Base-by-base conservation (phyloP, 768 basidiomycete species). In the Lactarius vividus region DNA sequence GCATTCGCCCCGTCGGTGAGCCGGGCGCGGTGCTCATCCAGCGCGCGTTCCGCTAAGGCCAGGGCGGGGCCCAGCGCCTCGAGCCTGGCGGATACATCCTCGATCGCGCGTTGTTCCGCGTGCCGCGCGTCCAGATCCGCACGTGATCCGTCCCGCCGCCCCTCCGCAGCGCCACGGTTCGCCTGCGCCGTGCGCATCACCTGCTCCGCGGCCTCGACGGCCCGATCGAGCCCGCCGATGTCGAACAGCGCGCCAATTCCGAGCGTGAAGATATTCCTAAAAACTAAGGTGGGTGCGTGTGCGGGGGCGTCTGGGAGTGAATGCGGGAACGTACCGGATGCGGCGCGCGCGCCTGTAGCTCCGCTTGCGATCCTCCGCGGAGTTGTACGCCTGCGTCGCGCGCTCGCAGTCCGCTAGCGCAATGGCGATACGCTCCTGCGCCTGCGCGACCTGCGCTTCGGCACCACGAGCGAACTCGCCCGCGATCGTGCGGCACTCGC, bases 231-330 rank as follows among this genome's bases (percentile, higher is more conserved):
- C 18, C 54, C 54, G 18, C 54, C 54, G 7, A 56, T 56, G n/a
- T 56, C 54, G 6, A 56, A 56, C 16, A 56, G 7, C 1, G 54
- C 54, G 20, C 54, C 54, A 0, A 56, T 56, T 31, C 54, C 54
- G 9, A 56, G 33, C 16, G 54, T 56, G 29, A 56, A 56, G 54
- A 56, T 56, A 29, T 56, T 56, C 29, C 54, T 56, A n/a, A 16
- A 1, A 11, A 29, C 3, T 2, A 31, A 55, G 29, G 28, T 54
- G 7, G 29, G 16, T 33, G 28, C 29, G 26, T n/a, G n/a, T n/a
- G n/a, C n/a, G n/a, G n/a, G 26, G 28, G 53, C 1, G 18, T n/a
- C 20, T 44, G 28, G 31, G 29, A 10, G 29, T 1, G 9, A 23
- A 4, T 33, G 2, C n/a, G 3, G 15, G 8, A 13, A 16, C 18